Evolutionary conservation across 2,329 filamentous ascomycete species (phyloP).

Genomic region (Colletotrichum sp.): DNA sequence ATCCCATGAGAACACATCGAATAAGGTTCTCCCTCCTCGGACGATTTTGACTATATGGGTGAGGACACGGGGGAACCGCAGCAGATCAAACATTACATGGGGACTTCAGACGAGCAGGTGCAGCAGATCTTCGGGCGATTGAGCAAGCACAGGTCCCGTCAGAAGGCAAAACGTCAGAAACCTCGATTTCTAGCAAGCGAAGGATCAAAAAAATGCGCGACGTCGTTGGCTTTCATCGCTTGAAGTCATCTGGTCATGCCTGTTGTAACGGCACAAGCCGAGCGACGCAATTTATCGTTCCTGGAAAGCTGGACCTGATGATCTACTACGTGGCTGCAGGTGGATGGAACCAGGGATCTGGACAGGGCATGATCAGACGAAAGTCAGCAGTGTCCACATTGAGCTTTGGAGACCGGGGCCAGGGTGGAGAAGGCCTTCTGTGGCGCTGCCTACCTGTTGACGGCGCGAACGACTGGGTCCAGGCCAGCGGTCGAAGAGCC

Average conservation of each 20-base stretch:
- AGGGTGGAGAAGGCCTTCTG: constrained; percentile 1
- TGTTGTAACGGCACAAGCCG: not conserved
- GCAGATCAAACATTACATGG: constrained; percentile 7
- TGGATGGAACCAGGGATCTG: not conserved
- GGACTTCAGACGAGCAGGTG: not conserved
- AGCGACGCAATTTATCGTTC: not conserved
- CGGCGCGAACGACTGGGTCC: not conserved
- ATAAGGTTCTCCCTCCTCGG: not conserved
- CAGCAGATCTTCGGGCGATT: not conserved
- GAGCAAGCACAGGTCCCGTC: not conserved
- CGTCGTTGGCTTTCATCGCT: not conserved
- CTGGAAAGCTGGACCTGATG: not conserved
- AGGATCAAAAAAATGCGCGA: not conserved
- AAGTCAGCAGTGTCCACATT: not conserved
- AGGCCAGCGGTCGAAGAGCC: not conserved
- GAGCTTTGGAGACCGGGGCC: not conserved
- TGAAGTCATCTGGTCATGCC: not conserved
- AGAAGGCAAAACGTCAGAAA: not conserved
- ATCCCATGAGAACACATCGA: not conserved
- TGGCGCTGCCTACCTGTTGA: not conserved
- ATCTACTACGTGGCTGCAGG: not conserved
- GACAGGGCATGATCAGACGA: constrained; percentile 15
- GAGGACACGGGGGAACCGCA: not conserved
- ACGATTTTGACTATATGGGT: not conserved
- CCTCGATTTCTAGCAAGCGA: not conserved